Percentiles rank a stretch among this genome's conserved stretches.
phyloP scores from a whole-genome alignment of 345 rosid genomes.

The Hirschfeldia incana region DNA sequence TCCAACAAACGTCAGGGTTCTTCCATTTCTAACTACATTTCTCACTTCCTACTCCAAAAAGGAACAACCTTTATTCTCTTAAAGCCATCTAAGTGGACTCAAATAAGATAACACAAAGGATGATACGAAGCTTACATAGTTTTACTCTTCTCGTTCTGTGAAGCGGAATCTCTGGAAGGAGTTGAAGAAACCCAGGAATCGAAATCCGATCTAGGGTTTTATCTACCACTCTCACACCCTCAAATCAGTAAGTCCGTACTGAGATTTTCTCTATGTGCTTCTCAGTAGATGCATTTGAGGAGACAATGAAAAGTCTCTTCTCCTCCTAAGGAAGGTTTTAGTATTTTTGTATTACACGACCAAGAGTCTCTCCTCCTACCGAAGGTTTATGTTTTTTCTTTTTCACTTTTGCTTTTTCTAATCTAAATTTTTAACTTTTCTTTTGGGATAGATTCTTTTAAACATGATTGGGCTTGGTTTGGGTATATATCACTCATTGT shows the following conservation, averaged over 20 bases:
- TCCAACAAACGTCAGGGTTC: not conserved
- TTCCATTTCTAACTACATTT: not conserved
- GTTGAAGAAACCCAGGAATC: slow-evolving; percentile 25
- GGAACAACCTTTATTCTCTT: slow-evolving; percentile 24
- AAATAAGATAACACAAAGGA: not conserved
- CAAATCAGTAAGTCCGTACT: slow-evolving; percentile 12
- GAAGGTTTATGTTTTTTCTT: not conserved
- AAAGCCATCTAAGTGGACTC: not conserved
- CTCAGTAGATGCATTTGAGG: not conserved
- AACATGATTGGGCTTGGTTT: no score
- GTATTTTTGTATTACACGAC: not conserved
- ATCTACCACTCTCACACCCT: not conserved
- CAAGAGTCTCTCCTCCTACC: not conserved
- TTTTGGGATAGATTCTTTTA: no score
- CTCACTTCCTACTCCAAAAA: slow-evolving; percentile 13
- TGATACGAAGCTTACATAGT: slow-evolving; percentile 7
- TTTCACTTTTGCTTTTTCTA: not conserved
- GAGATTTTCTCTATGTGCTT: not conserved
- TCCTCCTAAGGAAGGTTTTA: slow-evolving; percentile 5
- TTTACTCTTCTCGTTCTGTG: not conserved
- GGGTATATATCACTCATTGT: no score
- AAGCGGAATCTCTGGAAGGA: not conserved
- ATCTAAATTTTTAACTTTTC: not conserved
- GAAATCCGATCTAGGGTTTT: slow-evolving; percentile 20
- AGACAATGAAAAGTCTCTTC: slow-evolving; percentile 22